Conservation (phyloP, 192 early-diverging fungal species). For the Diversispora eburnea region DNA sequence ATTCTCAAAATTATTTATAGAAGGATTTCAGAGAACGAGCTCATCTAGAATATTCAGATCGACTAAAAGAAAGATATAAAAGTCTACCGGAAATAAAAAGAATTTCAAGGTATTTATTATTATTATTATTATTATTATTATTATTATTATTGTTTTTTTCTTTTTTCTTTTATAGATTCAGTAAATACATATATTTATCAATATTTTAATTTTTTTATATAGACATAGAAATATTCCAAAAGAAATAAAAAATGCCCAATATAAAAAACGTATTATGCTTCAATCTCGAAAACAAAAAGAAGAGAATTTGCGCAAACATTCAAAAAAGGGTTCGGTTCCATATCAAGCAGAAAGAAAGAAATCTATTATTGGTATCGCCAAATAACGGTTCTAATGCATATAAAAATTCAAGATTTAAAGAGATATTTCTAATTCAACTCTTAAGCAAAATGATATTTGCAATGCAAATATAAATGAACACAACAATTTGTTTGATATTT, state of each 20-base stretch:
- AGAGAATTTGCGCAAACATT: conserved; percentile 87
- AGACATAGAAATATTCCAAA: conserved; percentile 86
- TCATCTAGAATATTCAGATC: conserved; percentile 74
- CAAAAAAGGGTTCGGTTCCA: conserved; percentile 52
- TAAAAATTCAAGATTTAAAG: too few species aligned
- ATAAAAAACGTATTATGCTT: conserved; percentile 78
- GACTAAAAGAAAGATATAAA: conserved; percentile 91
- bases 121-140: neutral
- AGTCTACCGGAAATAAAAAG: conserved; percentile 85
- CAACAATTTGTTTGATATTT: too few species aligned
- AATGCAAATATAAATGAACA: too few species aligned
- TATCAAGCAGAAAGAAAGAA: conserved; percentile 71
- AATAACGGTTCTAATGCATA: conserved; percentile 30
- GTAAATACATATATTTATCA: neutral
- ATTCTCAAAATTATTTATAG: conserved; percentile 12
- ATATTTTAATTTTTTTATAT: conserved; percentile 11
- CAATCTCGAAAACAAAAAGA: conserved; percentile 81
- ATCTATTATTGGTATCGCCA: conserved; percentile 60
- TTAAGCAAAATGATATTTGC: too few species aligned
- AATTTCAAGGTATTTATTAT: conserved; percentile 44
- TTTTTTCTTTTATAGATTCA: neutral
- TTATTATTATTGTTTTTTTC: too few species aligned
- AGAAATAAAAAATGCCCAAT: conserved; percentile 73
- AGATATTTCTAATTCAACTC: too few species aligned
- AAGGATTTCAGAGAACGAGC: conserved; percentile 74